Base-by-base conservation (phyloP, 441 rosid species). In the Pelargonium citronellum region DNA sequence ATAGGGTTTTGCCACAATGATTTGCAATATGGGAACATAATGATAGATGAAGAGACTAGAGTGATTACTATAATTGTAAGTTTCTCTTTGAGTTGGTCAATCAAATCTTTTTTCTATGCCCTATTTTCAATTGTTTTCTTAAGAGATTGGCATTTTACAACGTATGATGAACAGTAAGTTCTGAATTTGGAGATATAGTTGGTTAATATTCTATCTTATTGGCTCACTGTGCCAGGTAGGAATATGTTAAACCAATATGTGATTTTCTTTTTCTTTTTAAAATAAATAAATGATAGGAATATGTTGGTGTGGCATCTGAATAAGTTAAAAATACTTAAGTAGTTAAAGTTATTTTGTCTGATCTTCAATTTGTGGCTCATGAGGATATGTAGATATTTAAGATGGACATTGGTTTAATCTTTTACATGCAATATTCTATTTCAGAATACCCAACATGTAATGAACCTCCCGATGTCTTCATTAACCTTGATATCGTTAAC, bases 1-100 rank as follows among this genome's bases (percentile, higher is more conserved):
- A 74, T 87, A 63, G 97, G 91, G 41, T 94, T 91, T 78, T 94
- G 92, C 83, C 99, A 94, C 81, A 94, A 90, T 76, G 99, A 94
- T 85, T 80, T 91, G 60, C 96, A 91, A 73, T 94, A 89, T 82
- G 99, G 96, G 19, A 94, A 91, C 83, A 87, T 94, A 69, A 94
- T 94, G 99, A 84, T 94, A 22, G 96, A 89, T 68, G 97, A 94
- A 83, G 80, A 78, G 78, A 87, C 96, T 34, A 87, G 79, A 84
- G 79, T 87, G 65, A 80, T 94, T 67, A 94, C 98, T 73, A 82
- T 90, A 80, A 91, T 94, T 72, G 97, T 94, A 78, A 90, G 93
- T 79, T 79, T 79, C 37, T 77, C 65, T 68, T 63, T 62, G 7
- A 53, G 2, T 55, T 49, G 46, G 61, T 62, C 64, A 47, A 43